phyloP scores from a whole-genome alignment of 805 yeast genomes.

The Candida chilensis region DNA sequence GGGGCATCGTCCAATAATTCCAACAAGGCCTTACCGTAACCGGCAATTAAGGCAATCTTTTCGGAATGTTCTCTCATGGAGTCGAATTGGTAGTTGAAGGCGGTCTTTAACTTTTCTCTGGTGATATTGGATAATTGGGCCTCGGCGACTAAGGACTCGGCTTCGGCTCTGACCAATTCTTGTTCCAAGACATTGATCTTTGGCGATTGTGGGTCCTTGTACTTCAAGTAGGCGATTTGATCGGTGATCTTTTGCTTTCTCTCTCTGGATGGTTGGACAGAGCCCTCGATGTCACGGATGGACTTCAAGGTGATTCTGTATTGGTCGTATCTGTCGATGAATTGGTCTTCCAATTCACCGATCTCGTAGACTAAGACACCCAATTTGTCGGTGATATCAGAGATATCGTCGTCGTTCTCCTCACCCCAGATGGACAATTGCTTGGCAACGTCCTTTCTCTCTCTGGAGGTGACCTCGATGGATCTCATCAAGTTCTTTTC shows the following conservation, averaged over 20 bases:
- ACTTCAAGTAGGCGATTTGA: conserved; percentile 74
- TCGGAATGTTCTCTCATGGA: conserved; percentile 81
- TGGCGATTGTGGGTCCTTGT: conserved; percentile 80
- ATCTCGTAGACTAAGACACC: conserved; percentile 78
- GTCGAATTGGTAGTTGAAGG: conserved; percentile 78
- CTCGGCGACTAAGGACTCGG: conserved; percentile 85
- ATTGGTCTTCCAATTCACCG: conserved; percentile 83
- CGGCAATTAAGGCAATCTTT: conserved; percentile 79
- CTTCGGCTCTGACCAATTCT: conserved; percentile 86
- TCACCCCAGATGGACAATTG: conserved; percentile 85
- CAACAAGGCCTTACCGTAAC: conserved; percentile 80
- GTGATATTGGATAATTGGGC: conserved; percentile 87
- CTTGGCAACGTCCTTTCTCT: conserved; percentile 74
- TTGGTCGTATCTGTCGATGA: conserved; percentile 79
- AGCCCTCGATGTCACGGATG: conserved; percentile 76
- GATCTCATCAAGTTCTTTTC: conserved; percentile 78
- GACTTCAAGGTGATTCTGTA: conserved; percentile 77
- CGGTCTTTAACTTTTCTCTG: conserved; percentile 78
- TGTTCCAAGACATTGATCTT: conserved; percentile 77
- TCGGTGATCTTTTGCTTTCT: conserved; percentile 81
- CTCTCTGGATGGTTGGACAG: conserved; percentile 84
- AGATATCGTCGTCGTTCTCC: conserved; percentile 76
- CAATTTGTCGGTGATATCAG: conserved; percentile 80
- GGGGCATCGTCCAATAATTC: conserved; percentile 80
- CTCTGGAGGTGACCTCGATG: conserved; percentile 67